Conservation (phyloP, 371 early-diverging fungal species). For the Mortierella sp. region DNA sequence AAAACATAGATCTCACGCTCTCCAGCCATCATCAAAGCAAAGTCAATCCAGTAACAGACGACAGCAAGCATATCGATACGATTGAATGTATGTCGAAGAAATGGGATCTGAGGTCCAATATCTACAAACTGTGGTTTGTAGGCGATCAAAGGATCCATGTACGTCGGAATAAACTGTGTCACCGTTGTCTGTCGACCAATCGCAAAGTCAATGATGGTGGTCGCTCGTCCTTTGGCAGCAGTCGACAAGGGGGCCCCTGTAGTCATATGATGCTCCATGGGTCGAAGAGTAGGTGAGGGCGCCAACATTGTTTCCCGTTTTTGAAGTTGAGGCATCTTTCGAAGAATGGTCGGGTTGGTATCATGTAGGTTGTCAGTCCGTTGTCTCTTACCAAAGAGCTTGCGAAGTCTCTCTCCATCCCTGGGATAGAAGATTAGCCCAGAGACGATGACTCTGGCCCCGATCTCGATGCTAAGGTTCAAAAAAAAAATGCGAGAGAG, state of each 20-base stretch:
- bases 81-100: slow-evolving; percentile 74
- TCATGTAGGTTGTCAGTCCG: slow-evolving; percentile 46
- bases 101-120: slow-evolving; percentile 53
- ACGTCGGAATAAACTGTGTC: slow-evolving; percentile 30
- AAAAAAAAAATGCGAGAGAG: slow-evolving; percentile 3
- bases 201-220: slow-evolving; percentile 47
- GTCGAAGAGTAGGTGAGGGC: slow-evolving; percentile 12
- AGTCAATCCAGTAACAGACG: slow-evolving; percentile 68
- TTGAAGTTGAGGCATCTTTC: slow-evolving; percentile 19
- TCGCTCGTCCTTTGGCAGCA: slow-evolving; percentile 16
- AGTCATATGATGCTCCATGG: slow-evolving; percentile 2
- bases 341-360: slow-evolving; percentile 51
- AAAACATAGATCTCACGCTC: slow-evolving; percentile 61
- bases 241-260: slow-evolving; percentile 2
- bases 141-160: slow-evolving; percentile 36
- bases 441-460: slow-evolving; percentile 63
- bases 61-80: slow-evolving; percentile 73
- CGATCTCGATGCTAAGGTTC: slow-evolving; percentile 52
- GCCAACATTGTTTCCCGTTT: slow-evolving; percentile 20
- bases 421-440: slow-evolving; percentile 61
- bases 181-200: slow-evolving; percentile 33
- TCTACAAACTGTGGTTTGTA: slow-evolving; percentile 41
- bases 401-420: slow-evolving; percentile 44
- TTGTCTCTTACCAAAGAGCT: slow-evolving; percentile 34
- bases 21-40: slow-evolving; percentile 55